A percentile compares a stretch with the other conserved stretches of the same genome.
These are phyloP conservation scores for Dicorynia guianensis DNA, from an alignment of 306 rosid species.

Conservation along the genomic window DNA sequence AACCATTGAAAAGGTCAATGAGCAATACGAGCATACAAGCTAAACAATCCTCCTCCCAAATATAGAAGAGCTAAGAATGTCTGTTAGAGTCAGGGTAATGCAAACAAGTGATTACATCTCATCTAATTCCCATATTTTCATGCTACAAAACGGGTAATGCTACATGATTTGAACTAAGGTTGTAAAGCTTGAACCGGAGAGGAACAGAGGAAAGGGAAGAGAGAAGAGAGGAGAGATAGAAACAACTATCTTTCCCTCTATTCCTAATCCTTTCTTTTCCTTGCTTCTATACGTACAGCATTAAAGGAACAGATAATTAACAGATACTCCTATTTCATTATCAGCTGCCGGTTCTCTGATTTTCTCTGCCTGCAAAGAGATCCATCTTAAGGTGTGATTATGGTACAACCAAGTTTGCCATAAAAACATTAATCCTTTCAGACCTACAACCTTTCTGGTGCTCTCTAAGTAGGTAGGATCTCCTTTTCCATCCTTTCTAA, in stretches of 20 bases:
- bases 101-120: constrained; percentile 30
- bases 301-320: neutral
- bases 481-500: neutral
- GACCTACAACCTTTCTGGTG: constrained; percentile 13
- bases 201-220: constrained; percentile 28
- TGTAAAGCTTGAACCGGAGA: constrained; percentile 29
- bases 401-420: neutral
- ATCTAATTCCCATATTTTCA: constrained; percentile 52
- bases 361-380: constrained; percentile 19
- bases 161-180: constrained; percentile 44
- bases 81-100: neutral
- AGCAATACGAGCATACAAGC: constrained; percentile 30
- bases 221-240: constrained; percentile 35
- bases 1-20: constrained; percentile 48
- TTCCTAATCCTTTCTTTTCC: neutral
- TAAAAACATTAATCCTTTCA: neutral
- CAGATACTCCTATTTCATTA: neutral
- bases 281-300: constrained; percentile 22
- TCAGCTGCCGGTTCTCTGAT: constrained; percentile 18
- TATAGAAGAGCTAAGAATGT: neutral
- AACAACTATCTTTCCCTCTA: constrained; percentile 36
- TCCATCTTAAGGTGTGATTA: constrained; percentile 15
- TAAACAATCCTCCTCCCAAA: neutral
- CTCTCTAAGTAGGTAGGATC: constrained; percentile 35
- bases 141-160: constrained; percentile 53